A percentile compares a stretch with the other conserved stretches of the same genome.
Conservation (phyloP, 768 basidiomycete genomes). For the Pleurotus pulmonarius region DNA sequence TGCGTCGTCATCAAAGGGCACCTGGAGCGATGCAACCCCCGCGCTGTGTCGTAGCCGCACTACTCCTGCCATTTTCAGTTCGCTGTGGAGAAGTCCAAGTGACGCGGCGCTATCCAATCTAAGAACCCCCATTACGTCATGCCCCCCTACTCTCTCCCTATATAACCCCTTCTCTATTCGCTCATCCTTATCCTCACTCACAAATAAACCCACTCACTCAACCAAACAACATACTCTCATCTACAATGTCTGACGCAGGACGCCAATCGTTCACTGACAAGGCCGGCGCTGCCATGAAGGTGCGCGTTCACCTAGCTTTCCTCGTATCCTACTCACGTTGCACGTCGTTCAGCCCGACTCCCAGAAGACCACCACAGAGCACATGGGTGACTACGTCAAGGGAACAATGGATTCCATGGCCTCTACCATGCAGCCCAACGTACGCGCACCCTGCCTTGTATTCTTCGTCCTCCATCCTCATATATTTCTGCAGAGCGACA, state of each 20-base stretch:
- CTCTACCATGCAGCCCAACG: slow-evolving; percentile 48
- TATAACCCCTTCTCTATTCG: not conserved
- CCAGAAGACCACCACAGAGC: slow-evolving; percentile 53
- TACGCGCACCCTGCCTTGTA: slow-evolving; percentile 14
- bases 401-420: slow-evolving; percentile 43
- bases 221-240: not conserved
- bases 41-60: slow-evolving; percentile 82
- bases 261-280: slow-evolving; percentile 63
- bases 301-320: slow-evolving; percentile 11
- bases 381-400: slow-evolving; percentile 44
- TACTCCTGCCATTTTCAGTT: slow-evolving; percentile 47
- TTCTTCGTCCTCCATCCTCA: not conserved
- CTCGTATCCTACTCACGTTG: too few relatives aligned
- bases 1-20: slow-evolving; percentile 48
- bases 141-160: not conserved
- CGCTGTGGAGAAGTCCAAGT: not conserved
- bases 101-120: too few relatives aligned
- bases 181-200: too few relatives aligned
- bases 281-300: slow-evolving; percentile 46
- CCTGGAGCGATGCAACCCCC: slow-evolving; percentile 74
- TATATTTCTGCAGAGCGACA: slow-evolving; percentile 35
- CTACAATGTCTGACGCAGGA: slow-evolving; percentile 47
- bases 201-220: not conserved
- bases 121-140: not conserved
- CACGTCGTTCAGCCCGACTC: slow-evolving; percentile 47